Evolutionary conservation across 192 early-diverging fungal species (phyloP).

Genomic region (Podila clonocystis): DNA sequence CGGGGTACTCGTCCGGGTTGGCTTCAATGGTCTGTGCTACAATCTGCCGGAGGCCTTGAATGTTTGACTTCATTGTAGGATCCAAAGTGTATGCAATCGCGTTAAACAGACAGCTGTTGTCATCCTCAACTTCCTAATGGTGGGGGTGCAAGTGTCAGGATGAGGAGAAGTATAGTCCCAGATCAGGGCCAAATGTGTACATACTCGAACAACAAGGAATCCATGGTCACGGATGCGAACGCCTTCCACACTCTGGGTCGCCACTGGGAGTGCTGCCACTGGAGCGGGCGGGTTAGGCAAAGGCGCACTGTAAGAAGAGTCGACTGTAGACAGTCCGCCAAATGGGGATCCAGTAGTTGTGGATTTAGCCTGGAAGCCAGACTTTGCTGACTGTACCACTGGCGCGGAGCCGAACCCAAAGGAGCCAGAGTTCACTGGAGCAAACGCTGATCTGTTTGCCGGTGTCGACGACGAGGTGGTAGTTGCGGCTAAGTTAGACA

Average conservation of each 20-base stretch:
- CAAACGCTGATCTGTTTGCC: background rate
- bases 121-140: constrained; percentile 66
- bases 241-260: constrained; percentile 2
- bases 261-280: background rate
- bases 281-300: background rate
- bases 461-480: background rate
- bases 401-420: constrained; percentile 25
- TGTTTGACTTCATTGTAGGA: constrained; percentile 47
- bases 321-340: constrained; percentile 17
- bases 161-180: background rate
- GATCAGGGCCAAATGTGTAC: background rate
- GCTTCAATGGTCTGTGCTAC: constrained; percentile 60
- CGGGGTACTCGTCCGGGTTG: constrained; percentile 66
- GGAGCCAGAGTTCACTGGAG: background rate
- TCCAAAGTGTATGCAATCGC: constrained; percentile 56
- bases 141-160: background rate
- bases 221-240: constrained; percentile 41
- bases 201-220: constrained; percentile 41
- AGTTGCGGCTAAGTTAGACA: background rate
- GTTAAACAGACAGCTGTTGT: constrained; percentile 80
- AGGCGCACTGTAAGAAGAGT: constrained; percentile 11
- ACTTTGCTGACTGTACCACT: background rate
- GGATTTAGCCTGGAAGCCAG: constrained; percentile 20
- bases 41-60: constrained; percentile 40
- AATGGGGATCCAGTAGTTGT: background rate